These are phyloP conservation scores for Omphalotus guepiniiformis DNA, from an alignment of 768 basidiomycete species.

Conservation along the genomic window DNA sequence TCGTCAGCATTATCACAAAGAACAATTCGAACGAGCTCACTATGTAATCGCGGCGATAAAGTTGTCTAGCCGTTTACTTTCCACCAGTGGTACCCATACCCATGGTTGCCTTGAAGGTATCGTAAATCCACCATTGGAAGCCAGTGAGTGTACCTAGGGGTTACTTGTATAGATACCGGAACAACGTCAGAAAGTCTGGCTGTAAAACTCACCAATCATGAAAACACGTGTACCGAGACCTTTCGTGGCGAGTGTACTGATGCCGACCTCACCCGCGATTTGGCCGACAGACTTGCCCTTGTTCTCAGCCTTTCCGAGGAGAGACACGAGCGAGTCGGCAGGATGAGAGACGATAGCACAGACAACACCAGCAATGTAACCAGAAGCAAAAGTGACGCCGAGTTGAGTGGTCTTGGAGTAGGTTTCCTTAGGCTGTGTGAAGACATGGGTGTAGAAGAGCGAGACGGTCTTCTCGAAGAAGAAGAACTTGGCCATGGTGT, in stretches of 20 bases:
- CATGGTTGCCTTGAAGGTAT: slow-evolving; percentile 79
- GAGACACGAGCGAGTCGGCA: slow-evolving; percentile 89
- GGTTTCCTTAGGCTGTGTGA: slow-evolving; percentile 71
- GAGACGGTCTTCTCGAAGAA: slow-evolving; percentile 89
- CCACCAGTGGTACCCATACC: slow-evolving; percentile 87
- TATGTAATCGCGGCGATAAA: too few species aligned
- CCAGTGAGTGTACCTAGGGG: slow-evolving; percentile 36
- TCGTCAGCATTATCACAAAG: too few species aligned
- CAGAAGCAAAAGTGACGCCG: slow-evolving; percentile 83
- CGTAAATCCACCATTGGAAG: slow-evolving; percentile 96
- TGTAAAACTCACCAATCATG: slow-evolving; percentile 60
- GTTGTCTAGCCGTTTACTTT: slow-evolving; percentile 44
- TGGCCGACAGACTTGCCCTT: slow-evolving; percentile 73
- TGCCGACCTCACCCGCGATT: slow-evolving; percentile 70
- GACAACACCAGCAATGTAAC: slow-evolving; percentile 93
- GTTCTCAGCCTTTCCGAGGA: slow-evolving; percentile 87
- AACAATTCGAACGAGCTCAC: too few species aligned
- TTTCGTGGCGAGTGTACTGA: slow-evolving; percentile 66
- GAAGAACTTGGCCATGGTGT: slow-evolving; percentile 99
- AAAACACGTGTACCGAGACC: slow-evolving; percentile 84
- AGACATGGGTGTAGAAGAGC: slow-evolving; percentile 85
- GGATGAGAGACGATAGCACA: slow-evolving; percentile 97
- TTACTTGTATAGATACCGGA: background rate
- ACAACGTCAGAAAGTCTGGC: background rate
- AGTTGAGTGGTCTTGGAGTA: slow-evolving; percentile 85